Percentiles rank a stretch among this genome's conserved stretches.
Conservation (phyloP, 192 early-diverging fungal genomes). For the Gamsiella multidivaricata region DNA sequence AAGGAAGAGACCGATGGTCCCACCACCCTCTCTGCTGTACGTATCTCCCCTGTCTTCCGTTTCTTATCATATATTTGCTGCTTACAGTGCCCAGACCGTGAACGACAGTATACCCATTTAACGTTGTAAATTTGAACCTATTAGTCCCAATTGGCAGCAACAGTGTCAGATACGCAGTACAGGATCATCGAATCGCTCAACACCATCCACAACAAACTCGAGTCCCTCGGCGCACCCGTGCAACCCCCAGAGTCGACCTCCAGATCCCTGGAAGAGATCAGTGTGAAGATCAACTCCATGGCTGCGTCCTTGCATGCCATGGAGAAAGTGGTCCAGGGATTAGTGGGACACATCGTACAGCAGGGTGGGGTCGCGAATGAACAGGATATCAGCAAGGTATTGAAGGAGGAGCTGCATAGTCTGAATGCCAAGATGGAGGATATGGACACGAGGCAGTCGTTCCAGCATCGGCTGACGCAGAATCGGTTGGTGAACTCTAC, state of each 20-base stretch:
- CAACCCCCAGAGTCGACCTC: slow-evolving; percentile 34
- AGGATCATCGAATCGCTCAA: slow-evolving; percentile 52
- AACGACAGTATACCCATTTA: no score
- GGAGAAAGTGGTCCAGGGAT: slow-evolving; percentile 51
- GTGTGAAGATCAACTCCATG: slow-evolving; percentile 27
- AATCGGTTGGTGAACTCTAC: slow-evolving; percentile 41
- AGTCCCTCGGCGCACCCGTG: slow-evolving; percentile 26
- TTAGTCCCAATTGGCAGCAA: slow-evolving; percentile 28
- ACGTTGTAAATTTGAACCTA: background rate
- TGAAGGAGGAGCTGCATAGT: slow-evolving; percentile 40
- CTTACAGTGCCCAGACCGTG: no score
- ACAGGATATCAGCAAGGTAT: slow-evolving; percentile 32
- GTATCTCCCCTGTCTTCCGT: background rate
- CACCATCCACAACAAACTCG: slow-evolving; percentile 48
- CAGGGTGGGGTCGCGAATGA: slow-evolving; percentile 5
- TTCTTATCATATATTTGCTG: no score
- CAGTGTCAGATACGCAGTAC: slow-evolving; percentile 27
- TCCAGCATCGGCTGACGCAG: slow-evolving; percentile 45
- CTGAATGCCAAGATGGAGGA: slow-evolving; percentile 52
- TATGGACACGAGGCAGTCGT: slow-evolving; percentile 41
- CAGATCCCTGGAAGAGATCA: slow-evolving; percentile 29
- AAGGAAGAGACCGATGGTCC: slow-evolving; percentile 32
- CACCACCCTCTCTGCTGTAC: slow-evolving; percentile 27
- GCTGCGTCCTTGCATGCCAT: slow-evolving; percentile 43
- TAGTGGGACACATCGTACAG: slow-evolving; percentile 37